phyloP scores from a whole-genome alignment of 805 yeast genomes.

The Metschnikowia drakensbergensis region DNA sequence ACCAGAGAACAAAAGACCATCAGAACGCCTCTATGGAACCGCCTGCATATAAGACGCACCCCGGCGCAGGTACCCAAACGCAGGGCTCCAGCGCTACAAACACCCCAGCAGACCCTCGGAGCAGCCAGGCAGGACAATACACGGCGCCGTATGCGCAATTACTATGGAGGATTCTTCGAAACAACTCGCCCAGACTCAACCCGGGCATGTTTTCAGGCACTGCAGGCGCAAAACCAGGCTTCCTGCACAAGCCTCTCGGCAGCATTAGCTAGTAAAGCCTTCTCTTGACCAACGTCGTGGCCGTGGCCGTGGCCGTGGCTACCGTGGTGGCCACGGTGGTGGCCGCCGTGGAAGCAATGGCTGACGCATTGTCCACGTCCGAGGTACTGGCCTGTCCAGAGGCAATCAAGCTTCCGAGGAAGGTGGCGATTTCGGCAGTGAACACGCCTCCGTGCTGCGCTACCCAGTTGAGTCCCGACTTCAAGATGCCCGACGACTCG shows the following conservation, averaged over 20 bases:
- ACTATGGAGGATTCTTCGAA: not conserved
- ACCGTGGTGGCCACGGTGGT: slow-evolving; percentile 20
- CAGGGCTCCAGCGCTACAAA: too few species aligned
- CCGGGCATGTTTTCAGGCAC: not conserved
- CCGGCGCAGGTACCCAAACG: too few species aligned
- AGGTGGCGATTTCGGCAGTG: slow-evolving; percentile 22
- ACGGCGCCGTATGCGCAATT: too few species aligned
- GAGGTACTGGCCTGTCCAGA: slow-evolving; percentile 26
- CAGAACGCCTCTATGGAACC: too few species aligned
- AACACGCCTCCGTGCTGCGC: slow-evolving; percentile 26
- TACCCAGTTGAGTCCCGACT: slow-evolving; percentile 24
- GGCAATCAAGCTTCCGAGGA: slow-evolving; percentile 26
- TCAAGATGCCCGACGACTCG: slow-evolving; percentile 33
- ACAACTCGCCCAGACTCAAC: not conserved
- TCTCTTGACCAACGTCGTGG: slow-evolving; percentile 26
- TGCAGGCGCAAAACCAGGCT: not conserved
- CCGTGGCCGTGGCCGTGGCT: slow-evolving; percentile 9
- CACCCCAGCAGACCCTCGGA: too few species aligned
- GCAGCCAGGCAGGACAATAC: too few species aligned
- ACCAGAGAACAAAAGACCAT: too few species aligned
- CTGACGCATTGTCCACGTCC: slow-evolving; percentile 24
- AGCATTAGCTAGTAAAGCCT: slow-evolving; percentile 16
- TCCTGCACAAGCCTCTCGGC: not conserved
- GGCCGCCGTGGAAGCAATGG: slow-evolving; percentile 15
- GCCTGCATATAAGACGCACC: too few species aligned